Evolutionary conservation across 768 basidiomycete genomes (phyloP).

Genomic region (Xerocomellus chrysenteron): DNA sequence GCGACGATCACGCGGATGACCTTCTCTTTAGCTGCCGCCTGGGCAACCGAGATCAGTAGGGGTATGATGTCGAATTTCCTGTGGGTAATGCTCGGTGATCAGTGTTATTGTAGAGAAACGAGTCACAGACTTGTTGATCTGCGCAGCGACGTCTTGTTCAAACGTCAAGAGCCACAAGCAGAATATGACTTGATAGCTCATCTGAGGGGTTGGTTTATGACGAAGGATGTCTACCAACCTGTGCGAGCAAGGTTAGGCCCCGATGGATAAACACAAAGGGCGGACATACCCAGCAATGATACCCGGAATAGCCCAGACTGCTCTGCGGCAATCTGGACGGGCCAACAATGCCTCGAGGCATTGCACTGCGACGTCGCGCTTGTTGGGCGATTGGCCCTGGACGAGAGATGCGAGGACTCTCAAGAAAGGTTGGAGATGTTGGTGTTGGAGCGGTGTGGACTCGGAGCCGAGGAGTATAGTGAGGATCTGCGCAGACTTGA

Average conservation of each 20-base stretch:
- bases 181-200: conserved; percentile 92
- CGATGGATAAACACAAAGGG: background rate
- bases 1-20: conserved; percentile 92
- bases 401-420: conserved; percentile 58
- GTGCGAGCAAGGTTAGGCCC: background rate
- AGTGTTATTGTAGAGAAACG: background rate
- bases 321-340: conserved; percentile 73
- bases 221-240: conserved; percentile 85
- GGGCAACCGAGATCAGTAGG: conserved; percentile 77
- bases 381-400: conserved; percentile 58
- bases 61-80: conserved; percentile 92
- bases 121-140: conserved; percentile 75
- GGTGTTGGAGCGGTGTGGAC: conserved; percentile 44
- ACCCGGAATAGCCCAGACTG: conserved; percentile 74
- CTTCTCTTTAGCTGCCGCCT: conserved; percentile 94
- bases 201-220: conserved; percentile 82
- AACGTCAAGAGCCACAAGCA: conserved; percentile 95
- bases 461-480: conserved; percentile 77
- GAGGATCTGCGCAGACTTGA: conserved; percentile 85
- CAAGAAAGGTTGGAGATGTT: conserved; percentile 61
- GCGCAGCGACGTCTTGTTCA: conserved; percentile 78
- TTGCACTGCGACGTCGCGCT: conserved; percentile 88
- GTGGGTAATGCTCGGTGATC: background rate
- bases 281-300: conserved; percentile 62
- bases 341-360: conserved; percentile 84